Evolutionary conservation across 2,329 filamentous ascomycete species (phyloP).

Genomic region (Lojkania enalia): DNA sequence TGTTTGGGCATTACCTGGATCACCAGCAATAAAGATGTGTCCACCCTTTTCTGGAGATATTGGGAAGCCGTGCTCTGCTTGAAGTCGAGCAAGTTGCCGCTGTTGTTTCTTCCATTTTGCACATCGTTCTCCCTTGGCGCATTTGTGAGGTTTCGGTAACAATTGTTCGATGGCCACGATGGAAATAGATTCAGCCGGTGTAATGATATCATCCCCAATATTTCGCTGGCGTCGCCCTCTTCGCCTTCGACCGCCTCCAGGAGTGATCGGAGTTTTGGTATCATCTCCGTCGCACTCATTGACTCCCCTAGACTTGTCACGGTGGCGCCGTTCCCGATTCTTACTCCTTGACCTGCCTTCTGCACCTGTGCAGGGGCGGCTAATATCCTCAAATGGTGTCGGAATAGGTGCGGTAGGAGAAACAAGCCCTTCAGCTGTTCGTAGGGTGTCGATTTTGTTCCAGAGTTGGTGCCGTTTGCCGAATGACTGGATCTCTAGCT

Average conservation of each 20-base stretch:
- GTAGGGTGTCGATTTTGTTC: slow-evolving; percentile 74
- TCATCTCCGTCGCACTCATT: slow-evolving; percentile 29
- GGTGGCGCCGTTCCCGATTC: slow-evolving; percentile 33
- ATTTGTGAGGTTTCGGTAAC: slow-evolving; percentile 80
- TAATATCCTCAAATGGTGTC: slow-evolving; percentile 54
- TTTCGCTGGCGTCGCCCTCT: slow-evolving; percentile 46
- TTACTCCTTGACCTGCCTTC: slow-evolving; percentile 42
- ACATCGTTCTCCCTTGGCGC: slow-evolving; percentile 85
- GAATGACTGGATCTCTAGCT: slow-evolving; percentile 79
- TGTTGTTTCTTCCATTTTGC: slow-evolving; percentile 81
- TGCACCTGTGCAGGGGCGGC: slow-evolving; percentile 48
- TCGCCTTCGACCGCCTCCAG: slow-evolving; percentile 40
- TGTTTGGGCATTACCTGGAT: slow-evolving; percentile 76
- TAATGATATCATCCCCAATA: slow-evolving; percentile 65
- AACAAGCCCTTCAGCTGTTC: slow-evolving; percentile 50
- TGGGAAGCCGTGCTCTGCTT: slow-evolving; percentile 70
- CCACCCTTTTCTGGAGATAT: slow-evolving; percentile 65
- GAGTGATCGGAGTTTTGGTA: slow-evolving; percentile 36
- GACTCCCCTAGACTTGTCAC: slow-evolving; percentile 33
- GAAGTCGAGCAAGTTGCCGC: slow-evolving; percentile 72
- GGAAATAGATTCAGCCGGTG: slow-evolving; percentile 80
- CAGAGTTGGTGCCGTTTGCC: slow-evolving; percentile 78
- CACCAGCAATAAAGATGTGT: slow-evolving; percentile 74
- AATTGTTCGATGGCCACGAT: slow-evolving; percentile 92
- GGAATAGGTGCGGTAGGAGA: slow-evolving; percentile 47